Conservation (phyloP, 352 stramenopile genomes). For the Phytophthora idaei region DNA sequence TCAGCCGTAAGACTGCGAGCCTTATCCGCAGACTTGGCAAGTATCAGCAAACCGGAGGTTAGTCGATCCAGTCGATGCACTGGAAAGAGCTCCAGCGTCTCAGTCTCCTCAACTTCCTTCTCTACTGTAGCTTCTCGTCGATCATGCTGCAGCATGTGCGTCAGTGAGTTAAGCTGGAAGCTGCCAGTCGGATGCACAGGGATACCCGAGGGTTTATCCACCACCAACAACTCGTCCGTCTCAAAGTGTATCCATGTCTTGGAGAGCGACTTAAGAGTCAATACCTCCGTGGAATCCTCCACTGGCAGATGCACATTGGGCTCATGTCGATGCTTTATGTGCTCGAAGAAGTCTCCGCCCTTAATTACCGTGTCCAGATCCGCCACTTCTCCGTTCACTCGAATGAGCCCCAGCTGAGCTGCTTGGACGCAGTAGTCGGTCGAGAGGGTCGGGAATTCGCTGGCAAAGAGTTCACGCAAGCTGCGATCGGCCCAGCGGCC, state of each 20-base stretch:
- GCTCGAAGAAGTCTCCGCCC: constrained; percentile 87
- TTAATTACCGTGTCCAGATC: constrained; percentile 69
- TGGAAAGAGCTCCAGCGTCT: constrained; percentile 56
- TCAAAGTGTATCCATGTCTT: constrained; percentile 50
- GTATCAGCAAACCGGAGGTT: constrained; percentile 80
- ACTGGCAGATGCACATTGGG: constrained; percentile 70
- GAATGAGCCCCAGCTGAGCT: constrained; percentile 86
- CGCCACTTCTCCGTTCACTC: constrained; percentile 76
- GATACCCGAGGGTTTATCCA: constrained; percentile 87
- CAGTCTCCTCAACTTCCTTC: constrained; percentile 29
- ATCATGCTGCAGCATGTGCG: constrained; percentile 46
- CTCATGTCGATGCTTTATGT: constrained; percentile 94
- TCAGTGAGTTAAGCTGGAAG: constrained; percentile 92
- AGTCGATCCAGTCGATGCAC: constrained; percentile 95
- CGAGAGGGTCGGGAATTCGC: constrained; percentile 57
- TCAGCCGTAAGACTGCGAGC: constrained; percentile 49
- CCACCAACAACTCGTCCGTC: constrained; percentile 58
- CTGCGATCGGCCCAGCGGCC: constrained; percentile 85
- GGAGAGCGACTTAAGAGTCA: constrained; percentile 10
- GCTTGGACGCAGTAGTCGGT: constrained; percentile 60
- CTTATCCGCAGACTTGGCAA: constrained; percentile 53
- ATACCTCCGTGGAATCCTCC: constrained; percentile 12
- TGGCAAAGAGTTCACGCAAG: constrained; percentile 85
- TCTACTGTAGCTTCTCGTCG: constrained; percentile 4
- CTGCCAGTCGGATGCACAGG: constrained; percentile 92